Percentiles rank a stretch among this genome's conserved stretches.
Evolutionary conservation across 768 basidiomycete species (phyloP).

Genomic region (Macrolepiota fuliginosa): DNA sequence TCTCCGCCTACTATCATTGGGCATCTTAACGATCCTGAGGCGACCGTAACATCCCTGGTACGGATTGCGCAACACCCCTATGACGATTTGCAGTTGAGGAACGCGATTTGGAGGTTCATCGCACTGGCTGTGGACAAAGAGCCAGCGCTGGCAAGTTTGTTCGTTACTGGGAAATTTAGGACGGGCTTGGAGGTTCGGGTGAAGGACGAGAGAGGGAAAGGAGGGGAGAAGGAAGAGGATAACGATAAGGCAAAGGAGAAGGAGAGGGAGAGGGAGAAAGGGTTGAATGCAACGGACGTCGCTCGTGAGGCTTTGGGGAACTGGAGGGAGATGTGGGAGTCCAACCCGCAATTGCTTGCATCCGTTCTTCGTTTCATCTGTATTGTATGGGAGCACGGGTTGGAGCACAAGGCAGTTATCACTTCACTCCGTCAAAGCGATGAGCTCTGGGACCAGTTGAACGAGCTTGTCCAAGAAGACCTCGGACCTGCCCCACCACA

Average conservation of each 20-base stretch:
- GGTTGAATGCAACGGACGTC: constrained; percentile 59
- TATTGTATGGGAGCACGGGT: constrained; percentile 75
- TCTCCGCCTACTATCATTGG: constrained; percentile 73
- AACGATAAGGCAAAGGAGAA: constrained; percentile 34
- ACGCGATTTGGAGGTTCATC: constrained; percentile 82
- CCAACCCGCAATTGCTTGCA: constrained; percentile 73
- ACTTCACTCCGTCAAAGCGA: constrained; percentile 53
- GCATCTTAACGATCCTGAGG: constrained; percentile 76
- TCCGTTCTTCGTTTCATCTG: constrained; percentile 75
- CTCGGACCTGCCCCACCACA: constrained; percentile 75
- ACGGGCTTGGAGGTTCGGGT: constrained; percentile 36
- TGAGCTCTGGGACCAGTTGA: constrained; percentile 70
- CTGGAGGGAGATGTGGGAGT: constrained; percentile 77
- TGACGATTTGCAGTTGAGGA: constrained; percentile 69
- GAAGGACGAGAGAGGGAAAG: constrained; percentile 35
- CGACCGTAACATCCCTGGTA: constrained; percentile 63
- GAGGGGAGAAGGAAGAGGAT: constrained; percentile 29
- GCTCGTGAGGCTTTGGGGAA: constrained; percentile 63
- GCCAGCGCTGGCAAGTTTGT: constrained; percentile 78
- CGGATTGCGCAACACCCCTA: constrained; percentile 77
- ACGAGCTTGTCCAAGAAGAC: constrained; percentile 61
- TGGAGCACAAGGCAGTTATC: constrained; percentile 66
- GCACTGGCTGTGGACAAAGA: constrained; percentile 80
- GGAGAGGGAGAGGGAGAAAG: constrained; percentile 36
- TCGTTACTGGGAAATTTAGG: constrained; percentile 73